Evolutionary conservation across 1,139 yeast genomes (phyloP).

Genomic region (Pichia sp.): DNA sequence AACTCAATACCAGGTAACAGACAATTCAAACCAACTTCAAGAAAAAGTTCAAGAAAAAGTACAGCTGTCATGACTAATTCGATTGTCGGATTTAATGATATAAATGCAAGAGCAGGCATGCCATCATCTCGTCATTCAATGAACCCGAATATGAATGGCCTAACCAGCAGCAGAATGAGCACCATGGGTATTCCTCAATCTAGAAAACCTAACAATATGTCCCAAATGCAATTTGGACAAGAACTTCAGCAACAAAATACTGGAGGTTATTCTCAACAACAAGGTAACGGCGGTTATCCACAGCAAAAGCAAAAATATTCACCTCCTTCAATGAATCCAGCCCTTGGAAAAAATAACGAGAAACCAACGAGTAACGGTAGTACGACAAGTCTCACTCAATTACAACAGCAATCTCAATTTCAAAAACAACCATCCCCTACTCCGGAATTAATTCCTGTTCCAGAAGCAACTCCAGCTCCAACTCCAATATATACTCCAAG

Average conservation of each 20-base stretch:
- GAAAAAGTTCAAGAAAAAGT: conserved; percentile 25
- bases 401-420: too few species aligned
- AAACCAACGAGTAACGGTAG: too few species aligned
- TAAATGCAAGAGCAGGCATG: conserved; percentile 8
- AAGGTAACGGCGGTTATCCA: too few species aligned
- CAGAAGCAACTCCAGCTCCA: conserved; percentile 26
- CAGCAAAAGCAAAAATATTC: too few species aligned
- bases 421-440: conserved; percentile 4
- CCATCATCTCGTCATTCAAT: conserved; percentile 10
- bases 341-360: too few species aligned
- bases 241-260: too few species aligned
- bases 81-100: conserved; percentile 11
- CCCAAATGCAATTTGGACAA: too few species aligned
- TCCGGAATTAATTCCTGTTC: conserved; percentile 21
- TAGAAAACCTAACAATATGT: too few species aligned
- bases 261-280: too few species aligned
- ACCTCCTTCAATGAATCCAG: too few species aligned
- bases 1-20: conserved; percentile 9
- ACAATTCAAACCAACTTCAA: conserved; percentile 25
- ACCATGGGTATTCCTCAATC: background rate
- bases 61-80: conserved; percentile 17
- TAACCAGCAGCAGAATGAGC: background rate
- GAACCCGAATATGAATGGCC: conserved; percentile 5
- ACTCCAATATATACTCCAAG: conserved; percentile 20
- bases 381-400: too few species aligned